These are phyloP conservation scores for Cordyceps tenuipes DNA, from an alignment of 2,329 filamentous ascomycete species.

Conservation along the genomic window DNA sequence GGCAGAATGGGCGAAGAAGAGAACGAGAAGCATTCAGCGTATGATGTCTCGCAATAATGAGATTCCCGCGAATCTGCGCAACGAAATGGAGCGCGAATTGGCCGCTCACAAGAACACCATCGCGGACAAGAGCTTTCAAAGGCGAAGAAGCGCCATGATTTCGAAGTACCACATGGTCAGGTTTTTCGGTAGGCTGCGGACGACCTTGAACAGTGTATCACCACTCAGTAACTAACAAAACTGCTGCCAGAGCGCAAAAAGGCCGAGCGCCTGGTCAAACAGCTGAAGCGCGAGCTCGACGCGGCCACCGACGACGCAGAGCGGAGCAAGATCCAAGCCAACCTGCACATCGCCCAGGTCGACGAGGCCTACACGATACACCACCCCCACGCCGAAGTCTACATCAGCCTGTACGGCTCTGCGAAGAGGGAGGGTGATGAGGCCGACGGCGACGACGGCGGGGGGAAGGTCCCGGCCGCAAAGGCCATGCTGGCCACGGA, in stretches of 20 bases:
- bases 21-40: conserved; percentile 60
- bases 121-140: conserved; percentile 48
- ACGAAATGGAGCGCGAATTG: conserved; percentile 65
- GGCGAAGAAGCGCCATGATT: conserved; percentile 61
- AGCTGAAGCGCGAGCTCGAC: conserved; percentile 50
- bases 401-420: conserved; percentile 54
- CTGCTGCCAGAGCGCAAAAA: conserved; percentile 60
- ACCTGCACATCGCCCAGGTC: conserved; percentile 61
- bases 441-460: conserved; percentile 29
- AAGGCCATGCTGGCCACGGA: conserved; percentile 36
- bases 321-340: conserved; percentile 40
- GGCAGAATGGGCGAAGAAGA: conserved; percentile 60
- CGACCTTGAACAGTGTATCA: background rate
- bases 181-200: conserved; percentile 59
- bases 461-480: conserved; percentile 30
- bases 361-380: conserved; percentile 69
- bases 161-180: conserved; percentile 74
- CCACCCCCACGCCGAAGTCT: conserved; percentile 62
- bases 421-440: conserved; percentile 26
- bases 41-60: conserved; percentile 52
- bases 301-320: conserved; percentile 43
- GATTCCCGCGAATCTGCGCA: conserved; percentile 58
- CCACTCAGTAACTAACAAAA: background rate
- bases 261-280: conserved; percentile 57
- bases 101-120: conserved; percentile 58